Evolutionary conservation across 805 yeast genomes (phyloP), one percentile per base, ranked within the genome.

Genomic region (Yarrowia sp.): DNA sequence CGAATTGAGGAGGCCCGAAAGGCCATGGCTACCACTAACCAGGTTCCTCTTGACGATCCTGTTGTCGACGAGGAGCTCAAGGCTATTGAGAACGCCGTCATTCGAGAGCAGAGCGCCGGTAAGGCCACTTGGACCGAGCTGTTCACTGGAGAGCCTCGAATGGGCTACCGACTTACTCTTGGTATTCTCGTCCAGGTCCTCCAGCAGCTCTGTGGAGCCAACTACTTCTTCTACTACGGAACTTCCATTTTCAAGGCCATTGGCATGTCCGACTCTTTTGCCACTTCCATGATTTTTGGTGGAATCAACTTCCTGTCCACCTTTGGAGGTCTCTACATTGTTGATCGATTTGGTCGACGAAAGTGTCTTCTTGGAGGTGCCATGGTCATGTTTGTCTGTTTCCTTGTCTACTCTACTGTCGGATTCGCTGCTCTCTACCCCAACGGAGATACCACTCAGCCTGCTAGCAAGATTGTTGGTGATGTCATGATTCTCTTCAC

Each of bases 201-300:
- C 76, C 86, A 83, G 74, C 90, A 86, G 72, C 78, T 84, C 70
- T 80, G 84, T 33, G 91, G 91, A 67, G 81, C 85, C 64, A 86
- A 86, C 75, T 86, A 84, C 75, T 84, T 86, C 68, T 85, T 87
- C 77, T 86, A 84, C 74, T 86, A 82, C 69, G 87, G 88, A 51
- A 82, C 86, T n/a, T 75, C 82, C 11, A 80, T 86, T 66, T 86
- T 87, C 70, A 49, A 68, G 68, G 73, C 72, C 26, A 66, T 72
- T 51, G 78, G 77, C 26, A 75, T 85, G 73, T 70, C 73, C 41
- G 85, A 84, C 71, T 80, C 87, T 8, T 84, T 80, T 72, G 77
- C 81, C 67, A 83, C 87, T 11, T 78, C 85, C 33, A 81, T 85
- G 68, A 77, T 85, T 62, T 72, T 84, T 65, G 84, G 85, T 70